These are phyloP conservation scores for Ziziphus jujuba DNA, from an alignment of 306 rosid genomes.

Conservation along the genomic window DNA sequence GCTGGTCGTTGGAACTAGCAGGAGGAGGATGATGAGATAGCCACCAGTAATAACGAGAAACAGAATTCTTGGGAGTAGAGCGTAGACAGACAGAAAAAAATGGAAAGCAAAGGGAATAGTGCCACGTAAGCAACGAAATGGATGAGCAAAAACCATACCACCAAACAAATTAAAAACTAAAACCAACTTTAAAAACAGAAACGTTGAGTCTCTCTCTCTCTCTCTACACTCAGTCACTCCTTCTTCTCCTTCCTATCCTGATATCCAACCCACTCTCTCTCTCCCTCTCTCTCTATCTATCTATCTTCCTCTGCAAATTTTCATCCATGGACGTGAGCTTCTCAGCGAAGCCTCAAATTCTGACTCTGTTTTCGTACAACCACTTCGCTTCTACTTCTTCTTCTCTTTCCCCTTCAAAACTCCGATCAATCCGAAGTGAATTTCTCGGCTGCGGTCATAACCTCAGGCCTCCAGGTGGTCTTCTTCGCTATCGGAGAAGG, in stretches of 20 bases:
- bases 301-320: conserved; percentile 3
- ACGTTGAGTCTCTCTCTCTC: conserved; percentile 11
- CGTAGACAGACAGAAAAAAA: too few relatives aligned
- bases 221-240: conserved; percentile 32
- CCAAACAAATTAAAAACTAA: neutral
- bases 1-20: too few relatives aligned
- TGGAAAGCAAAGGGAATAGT: conserved; percentile 1
- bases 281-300: too few relatives aligned
- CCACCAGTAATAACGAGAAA: neutral
- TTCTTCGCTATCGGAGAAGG: conserved; percentile 44
- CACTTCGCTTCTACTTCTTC: conserved; percentile 29
- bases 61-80: neutral
- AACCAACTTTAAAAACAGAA: conserved; percentile 10
- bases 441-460: conserved; percentile 57
- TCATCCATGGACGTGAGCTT: conserved; percentile 63
- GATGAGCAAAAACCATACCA: conserved; percentile 22
- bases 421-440: conserved; percentile 41
- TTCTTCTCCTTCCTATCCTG: conserved; percentile 32
- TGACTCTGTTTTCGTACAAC: conserved; percentile 37
- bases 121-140: conserved; percentile 29
- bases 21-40: too few relatives aligned
- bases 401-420: conserved; percentile 32
- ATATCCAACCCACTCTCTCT: conserved; percentile 16
- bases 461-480: conserved; percentile 45
- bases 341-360: conserved; percentile 43